Evolutionary conservation across 169 alveolate genomes (phyloP), one percentile per base, ranked within the genome.

Genomic region (Cryptosporidium xiaoi): DNA sequence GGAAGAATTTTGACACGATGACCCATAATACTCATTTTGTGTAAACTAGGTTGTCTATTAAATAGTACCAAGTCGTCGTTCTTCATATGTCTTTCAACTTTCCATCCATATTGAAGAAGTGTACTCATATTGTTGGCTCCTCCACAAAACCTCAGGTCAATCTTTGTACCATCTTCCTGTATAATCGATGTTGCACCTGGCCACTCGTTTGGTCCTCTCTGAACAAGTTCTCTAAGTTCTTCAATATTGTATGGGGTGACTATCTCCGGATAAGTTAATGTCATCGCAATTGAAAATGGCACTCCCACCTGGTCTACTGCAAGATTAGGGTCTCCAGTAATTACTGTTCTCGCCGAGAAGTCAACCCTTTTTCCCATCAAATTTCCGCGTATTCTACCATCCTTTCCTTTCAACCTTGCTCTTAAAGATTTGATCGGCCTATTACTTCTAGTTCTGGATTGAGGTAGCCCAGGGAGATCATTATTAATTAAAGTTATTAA

Each of bases 1-100:
- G 99, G 99, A 82, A 99, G 93, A 6, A 99, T 96, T 93, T 97
- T 97, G 29, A 96, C 93, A 82, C 96, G 92, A 93, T 99, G 99
- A 0, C 99, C 99, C 99, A 99, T 99, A 93, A 99, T 97, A 92
- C 99, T 95, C 99, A 99, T 98, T 93, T 98, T 99, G 94, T 99
- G 99, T 82, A 99, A 92, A n/a, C 99, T 96, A 0, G 99, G 99
- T 92, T 99, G 99, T 48, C 99, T 94, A 94, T 99, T 99, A 92
- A 99, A 99, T 46, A 98, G 93, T 16, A 99, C 99, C 91, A 91
- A 96, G 93, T 99, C 99, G 31, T 97, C 99, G 84, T 98, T 98
- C 65, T 96, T 96, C 96, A 99, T 93, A 92, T 98, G 99, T 62
- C 99, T 94, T 93, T 99, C 99, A 27, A 99, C 99, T 20, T 95